A percentile compares a stretch with the other conserved stretches of the same genome.
Conservation (phyloP, 2,329 filamentous ascomycete species). For the Cladosporium sp. region DNA sequence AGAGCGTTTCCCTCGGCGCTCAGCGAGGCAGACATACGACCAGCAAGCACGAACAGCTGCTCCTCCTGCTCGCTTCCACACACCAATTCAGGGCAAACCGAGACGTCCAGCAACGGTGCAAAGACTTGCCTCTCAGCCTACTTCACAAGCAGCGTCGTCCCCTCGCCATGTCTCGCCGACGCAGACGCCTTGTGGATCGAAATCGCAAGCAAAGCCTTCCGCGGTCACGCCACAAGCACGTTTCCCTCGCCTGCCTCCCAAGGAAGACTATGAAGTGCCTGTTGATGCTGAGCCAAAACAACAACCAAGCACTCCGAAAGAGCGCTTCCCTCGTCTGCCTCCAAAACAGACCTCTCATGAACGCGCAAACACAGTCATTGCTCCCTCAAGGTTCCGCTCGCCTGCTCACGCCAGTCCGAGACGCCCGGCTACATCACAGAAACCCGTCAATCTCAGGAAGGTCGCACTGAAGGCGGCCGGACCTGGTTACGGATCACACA, state of each 20-base stretch:
- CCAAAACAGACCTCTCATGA: constrained; percentile 16
- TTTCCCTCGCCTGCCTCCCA: constrained; percentile 11
- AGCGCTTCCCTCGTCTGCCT: constrained; percentile 18
- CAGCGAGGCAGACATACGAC: constrained; percentile 26
- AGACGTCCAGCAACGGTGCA: constrained; percentile 34
- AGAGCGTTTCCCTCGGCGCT: constrained; percentile 27
- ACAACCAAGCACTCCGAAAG: constrained; percentile 1
- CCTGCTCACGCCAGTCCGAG: constrained; percentile 16
- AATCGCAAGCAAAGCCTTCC: not conserved
- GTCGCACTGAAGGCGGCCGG: constrained; percentile 31
- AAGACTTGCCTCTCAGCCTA: constrained; percentile 29
- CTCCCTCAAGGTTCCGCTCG: constrained; percentile 20
- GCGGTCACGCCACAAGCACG: not conserved
- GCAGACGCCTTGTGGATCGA: not conserved
- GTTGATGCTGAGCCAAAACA: not conserved
- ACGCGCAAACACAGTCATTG: constrained; percentile 19
- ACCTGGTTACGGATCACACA: constrained; percentile 24
- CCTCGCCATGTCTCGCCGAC: not conserved
- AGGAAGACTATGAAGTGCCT: constrained; percentile 8
- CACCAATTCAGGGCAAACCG: constrained; percentile 27
- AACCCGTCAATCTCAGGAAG: constrained; percentile 29
- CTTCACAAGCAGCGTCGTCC: not conserved
- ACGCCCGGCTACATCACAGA: constrained; percentile 20
- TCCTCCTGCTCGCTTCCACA: constrained; percentile 33
- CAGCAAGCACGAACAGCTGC: constrained; percentile 33